Percentiles rank a stretch among this genome's conserved stretches.
These are phyloP conservation scores for Candida dendrica DNA, from an alignment of 805 yeast genomes.

Conservation along the genomic window DNA sequence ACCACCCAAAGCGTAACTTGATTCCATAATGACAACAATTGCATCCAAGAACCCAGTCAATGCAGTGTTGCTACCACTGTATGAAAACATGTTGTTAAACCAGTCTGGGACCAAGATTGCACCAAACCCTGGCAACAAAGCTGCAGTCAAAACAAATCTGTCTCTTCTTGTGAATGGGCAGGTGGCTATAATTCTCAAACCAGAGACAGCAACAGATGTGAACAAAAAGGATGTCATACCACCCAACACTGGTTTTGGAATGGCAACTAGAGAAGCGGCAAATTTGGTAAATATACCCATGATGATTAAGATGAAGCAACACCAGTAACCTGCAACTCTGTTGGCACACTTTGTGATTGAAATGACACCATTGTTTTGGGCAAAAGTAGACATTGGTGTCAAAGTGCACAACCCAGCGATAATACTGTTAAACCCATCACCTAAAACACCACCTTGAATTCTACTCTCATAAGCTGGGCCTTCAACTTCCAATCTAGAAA, in stretches of 20 bases:
- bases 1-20: slow-evolving; percentile 68
- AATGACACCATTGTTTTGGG: slow-evolving; percentile 93
- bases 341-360: slow-evolving; percentile 88
- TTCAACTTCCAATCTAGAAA: slow-evolving; percentile 74
- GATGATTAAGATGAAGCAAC: slow-evolving; percentile 67
- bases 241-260: slow-evolving; percentile 74
- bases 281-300: slow-evolving; percentile 88
- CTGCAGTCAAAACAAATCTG: slow-evolving; percentile 61
- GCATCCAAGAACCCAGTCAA: slow-evolving; percentile 62
- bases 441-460: slow-evolving; percentile 87
- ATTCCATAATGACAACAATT: slow-evolving; percentile 60
- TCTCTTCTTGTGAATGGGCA: slow-evolving; percentile 59
- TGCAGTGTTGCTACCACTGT: slow-evolving; percentile 50
- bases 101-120: slow-evolving; percentile 57
- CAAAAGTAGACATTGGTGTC: slow-evolving; percentile 87
- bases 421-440: slow-evolving; percentile 78
- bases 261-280: slow-evolving; percentile 81
- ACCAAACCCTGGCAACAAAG: slow-evolving; percentile 61
- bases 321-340: slow-evolving; percentile 71
- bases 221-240: slow-evolving; percentile 82
- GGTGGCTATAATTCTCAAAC: slow-evolving; percentile 54
- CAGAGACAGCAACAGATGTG: slow-evolving; percentile 71
- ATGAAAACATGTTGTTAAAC: slow-evolving; percentile 61
- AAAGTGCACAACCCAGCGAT: slow-evolving; percentile 74
- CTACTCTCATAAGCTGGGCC: slow-evolving; percentile 78